Conservation (phyloP, 225 moss, liverwort and hornwort species). For the Sphagnum tenellum region DNA sequence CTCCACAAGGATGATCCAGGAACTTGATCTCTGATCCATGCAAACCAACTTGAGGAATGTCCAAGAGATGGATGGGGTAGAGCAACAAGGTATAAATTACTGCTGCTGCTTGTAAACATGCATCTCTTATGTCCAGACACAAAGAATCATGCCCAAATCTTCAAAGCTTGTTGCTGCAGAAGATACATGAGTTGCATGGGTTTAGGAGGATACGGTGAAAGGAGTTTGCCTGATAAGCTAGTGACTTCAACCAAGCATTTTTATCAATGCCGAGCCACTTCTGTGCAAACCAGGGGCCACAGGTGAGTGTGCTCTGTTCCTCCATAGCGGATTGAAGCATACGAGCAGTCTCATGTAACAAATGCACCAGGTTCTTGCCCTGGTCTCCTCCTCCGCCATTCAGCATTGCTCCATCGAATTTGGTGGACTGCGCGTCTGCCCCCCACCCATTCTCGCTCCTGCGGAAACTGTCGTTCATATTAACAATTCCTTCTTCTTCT, state of each 20-base stretch:
- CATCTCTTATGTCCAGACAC: constrained; percentile 47
- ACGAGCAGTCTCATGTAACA: constrained; percentile 34
- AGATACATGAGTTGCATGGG: too few species aligned
- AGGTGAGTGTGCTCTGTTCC: constrained; percentile 40
- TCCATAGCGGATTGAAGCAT: constrained; percentile 23
- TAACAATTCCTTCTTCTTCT: constrained; percentile 8
- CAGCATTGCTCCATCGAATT: constrained; percentile 21
- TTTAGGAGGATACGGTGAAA: too few species aligned
- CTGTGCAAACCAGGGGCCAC: constrained; percentile 39
- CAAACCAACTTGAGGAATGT: constrained; percentile 8
- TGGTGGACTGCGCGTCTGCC: constrained; percentile 4
- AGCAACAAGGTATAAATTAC: too few species aligned
- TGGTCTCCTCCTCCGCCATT: constrained; percentile 17
- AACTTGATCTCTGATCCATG: constrained; percentile 25
- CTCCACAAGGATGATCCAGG: not conserved
- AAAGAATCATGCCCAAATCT: constrained; percentile 14
- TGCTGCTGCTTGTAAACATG: too few species aligned
- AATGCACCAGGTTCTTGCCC: constrained; percentile 30
- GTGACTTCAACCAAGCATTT: constrained; percentile 52
- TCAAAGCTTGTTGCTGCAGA: too few species aligned
- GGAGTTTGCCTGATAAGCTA: constrained; percentile 45
- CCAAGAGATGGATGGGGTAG: too few species aligned
- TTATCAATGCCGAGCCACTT: constrained; percentile 48
- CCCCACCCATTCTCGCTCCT: constrained; percentile 18
- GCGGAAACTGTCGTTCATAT: constrained; percentile 21